Percentiles rank a stretch among this genome's conserved stretches.
Evolutionary conservation across 805 yeast genomes (phyloP).

Genomic region (Metschnikowia matae): DNA sequence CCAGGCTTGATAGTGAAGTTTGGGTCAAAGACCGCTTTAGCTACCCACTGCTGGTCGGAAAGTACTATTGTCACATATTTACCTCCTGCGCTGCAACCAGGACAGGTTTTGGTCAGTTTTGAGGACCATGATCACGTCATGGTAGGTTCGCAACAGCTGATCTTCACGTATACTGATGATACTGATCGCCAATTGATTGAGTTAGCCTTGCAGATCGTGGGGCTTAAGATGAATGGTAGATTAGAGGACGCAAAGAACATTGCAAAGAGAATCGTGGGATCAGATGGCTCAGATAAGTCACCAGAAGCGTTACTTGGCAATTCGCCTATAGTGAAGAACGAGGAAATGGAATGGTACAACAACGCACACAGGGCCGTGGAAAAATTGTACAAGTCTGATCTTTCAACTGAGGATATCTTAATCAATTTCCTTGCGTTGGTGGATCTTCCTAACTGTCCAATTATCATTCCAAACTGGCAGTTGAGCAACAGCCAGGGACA

Average conservation of each 20-base stretch:
- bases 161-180: conserved; percentile 91
- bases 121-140: conserved; percentile 43
- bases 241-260: conserved; percentile 92
- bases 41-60: conserved; percentile 95
- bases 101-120: conserved; percentile 89
- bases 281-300: conserved; percentile 28
- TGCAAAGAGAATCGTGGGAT: conserved; percentile 85
- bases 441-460: conserved; percentile 60
- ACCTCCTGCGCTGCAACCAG: conserved; percentile 87
- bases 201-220: conserved; percentile 92
- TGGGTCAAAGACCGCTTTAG: conserved; percentile 73
- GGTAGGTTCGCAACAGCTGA: conserved; percentile 43
- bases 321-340: conserved; percentile 16
- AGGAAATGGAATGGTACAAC: conserved; percentile 45
- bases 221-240: conserved; percentile 93
- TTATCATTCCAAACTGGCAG: conserved; percentile 69
- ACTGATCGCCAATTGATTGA: conserved; percentile 93
- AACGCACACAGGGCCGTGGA: conserved; percentile 50
- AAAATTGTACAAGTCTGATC: conserved; percentile 40
- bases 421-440: conserved; percentile 53
- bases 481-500: conserved; percentile 82
- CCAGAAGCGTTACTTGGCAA: conserved; percentile 1
- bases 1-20: conserved; percentile 81
- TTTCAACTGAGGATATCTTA: conserved; percentile 48
- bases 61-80: conserved; percentile 88